A percentile compares a stretch with the other conserved stretches of the same genome.
Evolutionary conservation across 306 rosid genomes (phyloP).

Genomic region (Lupinus albus): DNA sequence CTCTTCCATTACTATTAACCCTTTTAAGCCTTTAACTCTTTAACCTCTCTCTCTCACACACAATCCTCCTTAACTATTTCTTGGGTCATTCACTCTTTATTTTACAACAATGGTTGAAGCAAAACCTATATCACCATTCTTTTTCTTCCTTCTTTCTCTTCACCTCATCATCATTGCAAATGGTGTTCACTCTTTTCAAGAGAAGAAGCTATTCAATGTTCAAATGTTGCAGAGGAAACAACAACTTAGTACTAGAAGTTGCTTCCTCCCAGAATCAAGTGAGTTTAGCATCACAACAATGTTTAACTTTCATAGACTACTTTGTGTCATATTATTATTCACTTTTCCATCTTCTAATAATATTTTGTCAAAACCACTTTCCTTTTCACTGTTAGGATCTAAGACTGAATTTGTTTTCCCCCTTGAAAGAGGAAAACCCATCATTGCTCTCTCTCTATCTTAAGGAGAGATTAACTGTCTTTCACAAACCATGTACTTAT

Average conservation of each 20-base stretch:
- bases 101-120: conserved; percentile 43
- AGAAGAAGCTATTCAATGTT: conserved; percentile 52
- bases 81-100: conserved; percentile 16
- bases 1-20: conserved; percentile 46
- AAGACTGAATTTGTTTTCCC: background rate
- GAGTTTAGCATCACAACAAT: conserved; percentile 36
- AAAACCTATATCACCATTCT: conserved; percentile 26
- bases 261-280: conserved; percentile 56
- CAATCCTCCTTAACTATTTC: conserved; percentile 25
- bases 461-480: no score
- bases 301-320: background rate
- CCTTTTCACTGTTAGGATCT: conserved; percentile 46
- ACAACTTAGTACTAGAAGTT: conserved; percentile 22
- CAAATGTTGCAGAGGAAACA: conserved; percentile 41
- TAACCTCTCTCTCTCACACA: no score
- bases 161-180: conserved; percentile 46
- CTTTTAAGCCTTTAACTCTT: conserved; percentile 10
- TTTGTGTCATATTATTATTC: conserved; percentile 30
- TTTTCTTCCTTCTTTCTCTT: conserved; percentile 43
- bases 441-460: conserved; percentile 8
- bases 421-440: conserved; percentile 31
- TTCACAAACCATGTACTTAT: no score
- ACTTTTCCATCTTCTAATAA: conserved; percentile 49
- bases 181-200: conserved; percentile 43
- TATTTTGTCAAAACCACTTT: conserved; percentile 24